Evolutionary conservation across 2,329 filamentous ascomycete species (phyloP), one percentile per base, ranked within the genome.

Genomic region (Diaporthe batatas): DNA sequence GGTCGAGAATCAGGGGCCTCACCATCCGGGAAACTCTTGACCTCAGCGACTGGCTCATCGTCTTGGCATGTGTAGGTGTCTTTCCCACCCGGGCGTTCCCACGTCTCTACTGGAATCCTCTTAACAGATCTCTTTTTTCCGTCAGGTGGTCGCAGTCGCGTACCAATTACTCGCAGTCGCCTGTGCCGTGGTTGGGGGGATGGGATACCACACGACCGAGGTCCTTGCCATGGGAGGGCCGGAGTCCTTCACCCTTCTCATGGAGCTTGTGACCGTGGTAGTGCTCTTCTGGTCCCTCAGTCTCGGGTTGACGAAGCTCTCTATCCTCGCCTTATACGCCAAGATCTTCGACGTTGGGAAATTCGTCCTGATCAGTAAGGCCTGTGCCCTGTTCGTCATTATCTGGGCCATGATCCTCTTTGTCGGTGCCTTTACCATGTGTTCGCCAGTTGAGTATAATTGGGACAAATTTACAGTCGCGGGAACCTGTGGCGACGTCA

Each of bases 391-490:
- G 8, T 64, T 64, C 42, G 58, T 64, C 25, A 25, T 64, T 5
- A 16, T 47, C 39, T 64, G 58, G 58, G 58, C 58, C 42, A n/a
- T n/a, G 58, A 14, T 64, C 10, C 39, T 64, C 4, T 64, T 64
- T 8, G 47, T 64, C 25, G 58, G 58, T n/a, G 58, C 58, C 39
- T 64, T 64, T 39, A 64, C 58, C 58, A 44, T 51, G 6, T 72
- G 72, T 7, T 67, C 72, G 51, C 72, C 72, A 6, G 36, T 73
- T n/a, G 58, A 55, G 42, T 73, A 51, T 18, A 59, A 73, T 67
- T 74, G 73, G 73, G 57, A 57, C 18, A 68, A 68, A 16, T 34
- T 55, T 6, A 47, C 69, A 5, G 10, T 12, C 49, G 57, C 7
- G 44, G 73, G 39, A 23, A 70, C 68, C 39, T 57, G 29, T 32